phyloP scores from a whole-genome alignment of 106 monocot genomes.

The Allium fistulosum region DNA sequence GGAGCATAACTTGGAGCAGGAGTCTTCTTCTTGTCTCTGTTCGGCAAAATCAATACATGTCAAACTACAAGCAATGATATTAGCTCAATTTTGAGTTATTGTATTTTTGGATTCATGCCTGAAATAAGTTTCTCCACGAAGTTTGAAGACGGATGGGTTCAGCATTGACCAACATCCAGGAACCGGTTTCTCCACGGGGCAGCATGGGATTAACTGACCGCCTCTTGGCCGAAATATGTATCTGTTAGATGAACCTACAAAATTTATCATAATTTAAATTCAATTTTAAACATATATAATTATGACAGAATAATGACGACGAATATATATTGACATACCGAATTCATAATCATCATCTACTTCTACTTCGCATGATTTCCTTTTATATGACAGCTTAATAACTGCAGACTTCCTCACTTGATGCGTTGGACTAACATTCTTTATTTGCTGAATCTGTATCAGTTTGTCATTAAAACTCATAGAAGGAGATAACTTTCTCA shows the following conservation, averaged over 20 bases:
- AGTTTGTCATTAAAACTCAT: constrained; percentile 77
- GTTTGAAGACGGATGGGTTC: constrained; percentile 80
- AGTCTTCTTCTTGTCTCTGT: constrained; percentile 59
- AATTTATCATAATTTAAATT: not conserved
- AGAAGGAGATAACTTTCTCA: constrained; percentile 25
- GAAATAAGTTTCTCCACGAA: constrained; percentile 83
- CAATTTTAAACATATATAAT: too few relatives aligned
- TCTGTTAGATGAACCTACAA: constrained; percentile 43
- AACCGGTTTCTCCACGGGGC: constrained; percentile 40
- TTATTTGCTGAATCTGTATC: constrained; percentile 14
- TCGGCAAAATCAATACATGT: not conserved
- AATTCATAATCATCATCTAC: constrained; percentile 11
- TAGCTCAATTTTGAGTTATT: too few relatives aligned
- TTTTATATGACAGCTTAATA: constrained; percentile 74
- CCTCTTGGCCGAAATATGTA: constrained; percentile 69
- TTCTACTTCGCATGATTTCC: constrained; percentile 32
- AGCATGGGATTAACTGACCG: constrained; percentile 49
- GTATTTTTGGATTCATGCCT: constrained; percentile 37
- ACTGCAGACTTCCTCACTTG: constrained; percentile 59
- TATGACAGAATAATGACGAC: not conserved
- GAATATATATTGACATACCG: not conserved
- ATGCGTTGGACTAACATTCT: constrained; percentile 12
- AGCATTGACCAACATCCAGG: constrained; percentile 69
- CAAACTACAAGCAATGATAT: too few relatives aligned
- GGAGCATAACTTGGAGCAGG: constrained; percentile 53